Base-by-base conservation (phyloP, 805 yeast species). In the Naumovozyma baii region DNA sequence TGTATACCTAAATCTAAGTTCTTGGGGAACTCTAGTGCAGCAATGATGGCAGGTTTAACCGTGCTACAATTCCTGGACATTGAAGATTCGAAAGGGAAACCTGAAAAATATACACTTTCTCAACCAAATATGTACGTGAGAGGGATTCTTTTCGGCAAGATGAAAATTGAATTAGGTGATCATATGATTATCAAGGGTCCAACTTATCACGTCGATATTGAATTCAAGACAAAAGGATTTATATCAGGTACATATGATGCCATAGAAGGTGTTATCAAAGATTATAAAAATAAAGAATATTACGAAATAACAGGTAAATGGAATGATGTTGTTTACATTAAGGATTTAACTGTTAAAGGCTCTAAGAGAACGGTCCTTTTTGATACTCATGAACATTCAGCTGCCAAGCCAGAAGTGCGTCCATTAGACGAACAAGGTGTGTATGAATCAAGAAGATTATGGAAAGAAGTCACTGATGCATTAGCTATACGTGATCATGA, bases 91-190 rank as follows among this genome's bases (percentile, higher is more conserved):
- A 46, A 62, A 22, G 70, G 70, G 1, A 47, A 57, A 3, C 71
- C 76, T 4, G 98, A 90, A 58, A 68, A 69, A 39, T 92, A 87
- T 62, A 73, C 80, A 9, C 67, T 92, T 57, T 80, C 87, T n/a
- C 97, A 92, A 61, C 98, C 98, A 43, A 92, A 92, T 58, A 78
- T 90, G 67, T 92, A 92, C 51, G 95, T 94, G 8, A 73, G 97
- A 50, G 96, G 96, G 38, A 84, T 92, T 34, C 63, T 92, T 18
- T 83, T 92, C 54, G 98, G 98, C 18, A 82, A 80, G 46, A 72
- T 92, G 68, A 83, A 80, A 62, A 80, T 83, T 41, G 98, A 92
- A 61, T 64, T 92, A 43, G 97, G 98, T 22, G 98, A 92, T 59
- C 94, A 83, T 56, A 76, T 94, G 77, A 51, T 72, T n/a, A 69